Base-by-base conservation (phyloP, 2,329 filamentous ascomycete species). In the Alternaria atra region DNA sequence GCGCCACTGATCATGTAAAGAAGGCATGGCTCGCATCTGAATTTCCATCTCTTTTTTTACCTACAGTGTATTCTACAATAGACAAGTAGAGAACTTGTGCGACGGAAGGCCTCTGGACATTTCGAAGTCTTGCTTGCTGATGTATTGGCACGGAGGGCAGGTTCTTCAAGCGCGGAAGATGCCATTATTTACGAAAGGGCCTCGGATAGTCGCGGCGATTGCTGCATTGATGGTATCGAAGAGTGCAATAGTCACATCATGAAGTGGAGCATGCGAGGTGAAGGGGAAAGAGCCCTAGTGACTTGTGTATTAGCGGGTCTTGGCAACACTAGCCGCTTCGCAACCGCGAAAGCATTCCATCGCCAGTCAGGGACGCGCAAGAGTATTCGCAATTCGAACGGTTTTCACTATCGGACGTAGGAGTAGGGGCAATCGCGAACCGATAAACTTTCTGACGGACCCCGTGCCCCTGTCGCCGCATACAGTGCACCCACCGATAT, bases 341-440 rank as follows among this genome's bases (percentile, higher is more conserved):
- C 66, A 60, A 61, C 54, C 65, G 66, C 66, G 67, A 67, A 64
- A 55, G 68, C 67, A 68, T 66, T 66, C 58, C 60, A 64, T 60
- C 63, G 55, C 62, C 65, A 51, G 65, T 55, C 65, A 72, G 66
- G 66, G 60, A 73, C 70, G 70, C 70, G 69, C 64, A 67, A 59
- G 63, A 64, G 63, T 61, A 60, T 59, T 65, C 47, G 61, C 61
- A 46, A 63, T 43, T 51, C 35, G 20, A 58, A 63, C 59, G 8
- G 54, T 62, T 48, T 47, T 50, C 40, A 55, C 52, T 58, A 42
- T 57, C 60, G 34, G 34, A 35, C 30, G 25, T 50, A 61, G 56
- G 56, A 35, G 50, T 37, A 58, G 50, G 58, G 39, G 44, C 43
- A 42, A 60, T 63, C 46, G 47, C 48, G 46, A 56, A 57, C 27